Conservation (phyloP, 2,329 filamentous ascomycete genomes). For the Cercospora beticola region DNA sequence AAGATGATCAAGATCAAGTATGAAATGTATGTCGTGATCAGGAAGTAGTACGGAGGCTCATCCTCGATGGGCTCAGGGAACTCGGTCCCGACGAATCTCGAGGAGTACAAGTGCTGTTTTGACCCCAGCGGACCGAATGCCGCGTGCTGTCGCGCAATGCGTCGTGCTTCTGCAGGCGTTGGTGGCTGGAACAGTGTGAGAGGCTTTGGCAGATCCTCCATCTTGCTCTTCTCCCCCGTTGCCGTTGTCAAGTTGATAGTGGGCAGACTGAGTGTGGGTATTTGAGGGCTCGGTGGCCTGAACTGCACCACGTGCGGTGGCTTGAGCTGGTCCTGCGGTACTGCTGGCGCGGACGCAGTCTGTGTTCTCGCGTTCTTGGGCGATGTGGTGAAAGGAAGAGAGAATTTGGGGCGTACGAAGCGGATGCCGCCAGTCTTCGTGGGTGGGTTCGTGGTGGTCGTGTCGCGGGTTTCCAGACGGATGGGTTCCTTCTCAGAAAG, state of each 20-base stretch:
- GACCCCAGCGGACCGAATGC: conserved; percentile 87
- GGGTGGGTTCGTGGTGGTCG: conserved; percentile 9
- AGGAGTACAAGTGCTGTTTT: conserved; percentile 81
- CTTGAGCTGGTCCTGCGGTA: conserved; percentile 29
- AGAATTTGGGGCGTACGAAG: conserved; percentile 33
- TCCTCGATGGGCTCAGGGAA: conserved; percentile 86
- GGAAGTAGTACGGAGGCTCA: conserved; percentile 93
- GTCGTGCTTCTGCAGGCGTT: conserved; percentile 76
- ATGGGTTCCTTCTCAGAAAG: conserved; percentile 54
- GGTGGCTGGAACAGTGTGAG: conserved; percentile 86
- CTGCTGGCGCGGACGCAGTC: conserved; percentile 37
- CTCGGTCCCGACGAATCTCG: conserved; percentile 77
- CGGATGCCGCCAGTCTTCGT: conserved; percentile 18
- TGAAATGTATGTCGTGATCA: conserved; percentile 97
- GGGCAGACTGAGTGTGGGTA: conserved; percentile 76
- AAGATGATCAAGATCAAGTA: conserved; percentile 95
- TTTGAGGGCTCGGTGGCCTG: conserved; percentile 62
- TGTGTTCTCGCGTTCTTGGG: conserved; percentile 31
- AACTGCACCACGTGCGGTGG: conserved; percentile 56
- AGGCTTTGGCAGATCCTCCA: conserved; percentile 68
- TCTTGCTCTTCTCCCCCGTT: conserved; percentile 70
- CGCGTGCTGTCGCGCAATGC: conserved; percentile 74
- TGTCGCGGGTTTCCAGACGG: conserved; percentile 32
- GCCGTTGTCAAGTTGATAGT: conserved; percentile 90
- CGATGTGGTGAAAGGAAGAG: conserved; percentile 33